Evolutionary conservation across 2,329 filamentous ascomycete genomes (phyloP).

Genomic region (Ascochyta viciae-villosae): DNA sequence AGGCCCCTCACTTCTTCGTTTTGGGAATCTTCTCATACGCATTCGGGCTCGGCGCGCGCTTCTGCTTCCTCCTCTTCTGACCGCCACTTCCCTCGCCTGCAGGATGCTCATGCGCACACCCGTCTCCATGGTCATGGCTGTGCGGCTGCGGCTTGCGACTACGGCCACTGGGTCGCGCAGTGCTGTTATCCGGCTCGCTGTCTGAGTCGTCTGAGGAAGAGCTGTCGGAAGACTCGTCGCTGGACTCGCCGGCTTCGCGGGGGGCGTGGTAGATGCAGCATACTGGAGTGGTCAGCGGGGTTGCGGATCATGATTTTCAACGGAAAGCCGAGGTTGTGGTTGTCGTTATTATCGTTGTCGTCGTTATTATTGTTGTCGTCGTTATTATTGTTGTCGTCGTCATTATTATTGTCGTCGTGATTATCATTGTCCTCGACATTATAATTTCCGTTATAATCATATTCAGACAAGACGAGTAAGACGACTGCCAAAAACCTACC

Average conservation of each 20-base stretch:
- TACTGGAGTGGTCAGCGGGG: constrained; percentile 61
- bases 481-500: constrained; percentile 57
- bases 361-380: too few relatives aligned
- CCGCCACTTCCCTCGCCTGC: constrained; percentile 50
- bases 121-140: constrained; percentile 33
- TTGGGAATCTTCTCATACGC: constrained; percentile 81
- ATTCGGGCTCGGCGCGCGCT: constrained; percentile 72
- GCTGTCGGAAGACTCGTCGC: constrained; percentile 66
- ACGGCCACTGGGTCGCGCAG: constrained; percentile 49
- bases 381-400: too few relatives aligned
- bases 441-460: neutral
- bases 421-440: too few relatives aligned
- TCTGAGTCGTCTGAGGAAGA: constrained; percentile 54
- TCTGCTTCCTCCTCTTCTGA: constrained; percentile 50
- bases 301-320: neutral
- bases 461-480: neutral
- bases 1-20: constrained; percentile 41
- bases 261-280: constrained; percentile 98
- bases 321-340: too few relatives aligned
- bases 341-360: too few relatives aligned
- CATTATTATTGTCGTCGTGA: too few relatives aligned
- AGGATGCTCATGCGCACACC: constrained; percentile 45
- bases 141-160: constrained; percentile 29
- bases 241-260: constrained; percentile 73
- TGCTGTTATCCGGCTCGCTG: constrained; percentile 61